phyloP scores from a whole-genome alignment of 129 eudicot species.

The Flaveria sonorensis region DNA sequence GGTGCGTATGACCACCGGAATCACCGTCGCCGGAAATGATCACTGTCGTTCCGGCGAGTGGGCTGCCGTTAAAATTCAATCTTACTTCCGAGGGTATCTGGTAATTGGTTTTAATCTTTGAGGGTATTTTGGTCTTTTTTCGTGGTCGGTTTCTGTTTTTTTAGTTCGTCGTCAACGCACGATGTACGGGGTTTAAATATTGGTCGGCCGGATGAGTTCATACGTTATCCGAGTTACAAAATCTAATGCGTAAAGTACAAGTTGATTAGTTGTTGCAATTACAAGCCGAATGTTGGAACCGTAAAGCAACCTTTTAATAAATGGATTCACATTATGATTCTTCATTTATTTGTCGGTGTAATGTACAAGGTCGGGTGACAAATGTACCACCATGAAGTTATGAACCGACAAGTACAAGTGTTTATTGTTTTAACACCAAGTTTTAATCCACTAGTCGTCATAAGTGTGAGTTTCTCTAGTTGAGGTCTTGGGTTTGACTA shows the following conservation, averaged over 20 bases:
- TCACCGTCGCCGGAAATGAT: constrained; percentile 22
- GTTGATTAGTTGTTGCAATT: not conserved
- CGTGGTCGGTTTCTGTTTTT: not conserved
- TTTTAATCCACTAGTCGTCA: too few relatives aligned
- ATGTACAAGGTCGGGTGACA: not conserved
- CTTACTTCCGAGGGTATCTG: constrained; percentile 71
- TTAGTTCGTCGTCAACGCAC: constrained; percentile 23
- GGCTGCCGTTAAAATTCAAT: constrained; percentile 73
- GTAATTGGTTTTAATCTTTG: constrained; percentile 31
- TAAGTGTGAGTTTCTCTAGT: too few relatives aligned
- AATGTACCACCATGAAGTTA: constrained; percentile 1
- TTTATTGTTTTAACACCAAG: not conserved
- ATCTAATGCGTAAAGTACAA: constrained; percentile 12
- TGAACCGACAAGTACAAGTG: not conserved
- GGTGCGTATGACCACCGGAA: constrained; percentile 40
- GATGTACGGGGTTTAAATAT: constrained; percentile 3
- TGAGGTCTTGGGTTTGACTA: too few relatives aligned
- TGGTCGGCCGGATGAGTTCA: constrained; percentile 24
- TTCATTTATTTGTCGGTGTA: not conserved
- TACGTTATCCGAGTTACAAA: constrained; percentile 19
- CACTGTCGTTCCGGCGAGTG: constrained; percentile 21
- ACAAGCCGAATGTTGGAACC: constrained; percentile 8
- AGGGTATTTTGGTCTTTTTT: not conserved
- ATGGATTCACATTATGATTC: not conserved
- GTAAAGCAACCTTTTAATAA: not conserved